Evolutionary conservation across 2,329 filamentous ascomycete species (phyloP).

Genomic region (Boeremia lycopersici): DNA sequence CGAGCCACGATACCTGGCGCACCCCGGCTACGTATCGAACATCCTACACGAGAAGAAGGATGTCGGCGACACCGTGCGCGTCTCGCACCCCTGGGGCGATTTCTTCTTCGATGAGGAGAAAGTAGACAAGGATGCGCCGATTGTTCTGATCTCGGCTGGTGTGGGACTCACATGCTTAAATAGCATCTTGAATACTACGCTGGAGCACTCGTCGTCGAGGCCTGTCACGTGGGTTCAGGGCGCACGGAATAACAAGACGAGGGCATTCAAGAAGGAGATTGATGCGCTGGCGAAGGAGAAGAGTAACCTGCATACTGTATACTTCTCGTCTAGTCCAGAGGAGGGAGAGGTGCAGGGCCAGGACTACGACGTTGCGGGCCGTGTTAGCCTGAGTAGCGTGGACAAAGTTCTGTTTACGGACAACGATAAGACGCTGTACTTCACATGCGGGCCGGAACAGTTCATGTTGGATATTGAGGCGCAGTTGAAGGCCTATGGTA

Average conservation of each 20-base stretch:
- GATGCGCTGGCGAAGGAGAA: constrained; percentile 51
- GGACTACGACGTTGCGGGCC: constrained; percentile 65
- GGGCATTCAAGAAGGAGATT: constrained; percentile 63
- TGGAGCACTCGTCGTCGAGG: constrained; percentile 41
- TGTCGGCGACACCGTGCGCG: constrained; percentile 66
- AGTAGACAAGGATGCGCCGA: constrained; percentile 53
- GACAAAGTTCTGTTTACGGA: constrained; percentile 62
- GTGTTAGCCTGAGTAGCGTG: constrained; percentile 64
- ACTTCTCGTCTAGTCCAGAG: constrained; percentile 63
- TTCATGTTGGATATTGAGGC: constrained; percentile 71
- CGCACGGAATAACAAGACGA: constrained; percentile 56
- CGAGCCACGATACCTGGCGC: constrained; percentile 54
- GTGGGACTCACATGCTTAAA: constrained; percentile 72
- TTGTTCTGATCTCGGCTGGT: constrained; percentile 71
- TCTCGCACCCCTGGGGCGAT: constrained; percentile 68
- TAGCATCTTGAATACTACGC: constrained; percentile 64
- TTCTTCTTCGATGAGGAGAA: constrained; percentile 65
- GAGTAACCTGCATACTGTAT: constrained; percentile 57
- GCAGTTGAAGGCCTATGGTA: constrained; percentile 61
- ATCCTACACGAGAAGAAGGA: constrained; percentile 67
- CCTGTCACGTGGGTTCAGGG: constrained; percentile 69
- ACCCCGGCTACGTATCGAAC: constrained; percentile 72
- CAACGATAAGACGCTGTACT: constrained; percentile 67
- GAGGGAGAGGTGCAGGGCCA: constrained; percentile 55
- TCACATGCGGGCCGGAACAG: constrained; percentile 69